A percentile compares a stretch with the other conserved stretches of the same genome.
Conservation (phyloP, 306 rosid species). For the Sesbania bispinosa region DNA sequence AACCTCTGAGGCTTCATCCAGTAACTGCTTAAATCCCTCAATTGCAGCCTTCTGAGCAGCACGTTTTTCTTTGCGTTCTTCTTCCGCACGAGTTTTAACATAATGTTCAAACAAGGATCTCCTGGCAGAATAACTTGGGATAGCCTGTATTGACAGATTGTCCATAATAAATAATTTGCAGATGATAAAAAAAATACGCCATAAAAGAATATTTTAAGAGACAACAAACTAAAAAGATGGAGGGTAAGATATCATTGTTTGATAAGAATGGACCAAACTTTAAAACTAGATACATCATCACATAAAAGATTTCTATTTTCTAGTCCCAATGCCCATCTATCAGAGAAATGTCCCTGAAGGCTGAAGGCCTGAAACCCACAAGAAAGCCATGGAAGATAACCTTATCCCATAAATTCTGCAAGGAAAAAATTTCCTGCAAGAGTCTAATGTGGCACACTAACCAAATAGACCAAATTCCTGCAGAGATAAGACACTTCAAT, state of each 20-base stretch:
- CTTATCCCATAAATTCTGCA: background rate
- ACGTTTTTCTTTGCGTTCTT: conserved; percentile 93
- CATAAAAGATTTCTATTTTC: background rate
- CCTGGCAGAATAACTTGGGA: conserved; percentile 90
- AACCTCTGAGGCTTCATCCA: conserved; percentile 81
- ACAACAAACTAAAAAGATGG: background rate
- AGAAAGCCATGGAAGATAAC: conserved; percentile 11
- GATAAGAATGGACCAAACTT: background rate
- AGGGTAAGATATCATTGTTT: background rate
- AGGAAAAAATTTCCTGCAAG: background rate
- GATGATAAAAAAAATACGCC: background rate
- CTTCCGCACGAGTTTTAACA: conserved; percentile 98
- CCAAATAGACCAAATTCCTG: background rate
- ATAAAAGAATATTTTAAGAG: background rate
- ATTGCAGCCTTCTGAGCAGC: conserved; percentile 93
- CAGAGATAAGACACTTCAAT: no score
- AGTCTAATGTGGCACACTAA: background rate
- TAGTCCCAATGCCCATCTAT: background rate
- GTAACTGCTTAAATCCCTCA: conserved; percentile 81
- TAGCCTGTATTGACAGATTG: conserved; percentile 54
- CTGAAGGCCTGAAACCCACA: conserved; percentile 7
- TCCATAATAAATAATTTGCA: conserved; percentile 20
- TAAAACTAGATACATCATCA: conserved; percentile 3
- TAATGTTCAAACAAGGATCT: conserved; percentile 95
- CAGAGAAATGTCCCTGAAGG: background rate